Evolutionary conservation across 2,329 filamentous ascomycete species (phyloP).

Genomic region (Pyrenophora seminiperda): DNA sequence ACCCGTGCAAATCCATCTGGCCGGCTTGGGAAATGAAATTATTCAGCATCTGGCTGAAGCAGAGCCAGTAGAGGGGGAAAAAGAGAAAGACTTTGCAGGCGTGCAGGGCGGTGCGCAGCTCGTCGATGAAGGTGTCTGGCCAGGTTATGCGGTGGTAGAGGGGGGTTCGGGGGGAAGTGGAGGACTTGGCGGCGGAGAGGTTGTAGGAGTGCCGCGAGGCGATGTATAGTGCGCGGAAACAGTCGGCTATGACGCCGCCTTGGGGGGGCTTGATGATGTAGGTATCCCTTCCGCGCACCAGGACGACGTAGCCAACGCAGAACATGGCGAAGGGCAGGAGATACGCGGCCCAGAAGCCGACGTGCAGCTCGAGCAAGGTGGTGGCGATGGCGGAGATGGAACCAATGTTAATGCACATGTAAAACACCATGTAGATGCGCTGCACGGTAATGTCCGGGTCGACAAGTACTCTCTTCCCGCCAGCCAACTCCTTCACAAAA

Average conservation of each 20-base stretch:
- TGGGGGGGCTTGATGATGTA: slow-evolving; percentile 48
- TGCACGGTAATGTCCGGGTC: slow-evolving; percentile 55
- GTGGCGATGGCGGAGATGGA: slow-evolving; percentile 71
- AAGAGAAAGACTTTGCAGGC: slow-evolving; percentile 72
- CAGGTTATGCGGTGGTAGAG: slow-evolving; percentile 55
- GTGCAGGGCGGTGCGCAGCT: slow-evolving; percentile 67
- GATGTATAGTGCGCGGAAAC: slow-evolving; percentile 65
- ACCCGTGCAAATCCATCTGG: slow-evolving; percentile 53
- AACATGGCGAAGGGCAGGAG: slow-evolving; percentile 69
- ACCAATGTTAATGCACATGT: slow-evolving; percentile 73
- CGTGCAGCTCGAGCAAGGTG: slow-evolving; percentile 70
- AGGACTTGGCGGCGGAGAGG: slow-evolving; percentile 67
- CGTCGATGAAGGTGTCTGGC: slow-evolving; percentile 74
- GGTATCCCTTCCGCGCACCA: slow-evolving; percentile 40
- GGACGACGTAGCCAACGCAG: slow-evolving; percentile 63
- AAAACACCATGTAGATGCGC: slow-evolving; percentile 66
- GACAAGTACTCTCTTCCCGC: slow-evolving; percentile 51
- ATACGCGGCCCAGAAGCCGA: slow-evolving; percentile 74
- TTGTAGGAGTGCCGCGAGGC: slow-evolving; percentile 58
- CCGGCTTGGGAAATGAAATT: slow-evolving; percentile 57
- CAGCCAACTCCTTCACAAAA: slow-evolving; percentile 47
- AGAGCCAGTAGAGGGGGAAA: slow-evolving; percentile 56
- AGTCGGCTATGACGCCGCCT: slow-evolving; percentile 44
- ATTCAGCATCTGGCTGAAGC: slow-evolving; percentile 54
- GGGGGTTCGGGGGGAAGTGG: slow-evolving; percentile 44